Evolutionary conservation across 2,329 filamentous ascomycete species (phyloP).

Genomic region (Pezicula radicicola): DNA sequence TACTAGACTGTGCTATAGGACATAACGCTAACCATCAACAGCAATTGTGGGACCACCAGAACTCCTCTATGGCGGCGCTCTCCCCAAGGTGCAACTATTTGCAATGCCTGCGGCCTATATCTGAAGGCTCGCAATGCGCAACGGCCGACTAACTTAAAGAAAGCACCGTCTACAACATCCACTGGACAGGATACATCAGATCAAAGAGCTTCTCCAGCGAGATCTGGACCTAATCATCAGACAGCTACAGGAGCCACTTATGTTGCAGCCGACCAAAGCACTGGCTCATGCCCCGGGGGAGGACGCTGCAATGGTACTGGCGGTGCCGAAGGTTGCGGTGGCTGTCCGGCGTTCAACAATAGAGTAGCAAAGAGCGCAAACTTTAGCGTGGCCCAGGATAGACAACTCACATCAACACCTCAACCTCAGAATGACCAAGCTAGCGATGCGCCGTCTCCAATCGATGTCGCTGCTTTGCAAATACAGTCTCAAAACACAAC

Average conservation of each 20-base stretch:
- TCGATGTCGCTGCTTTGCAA: constrained; percentile 47
- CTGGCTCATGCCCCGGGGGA: constrained; percentile 92
- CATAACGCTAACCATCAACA: constrained; percentile 36
- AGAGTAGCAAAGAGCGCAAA: constrained; percentile 84
- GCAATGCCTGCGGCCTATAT: constrained; percentile 96
- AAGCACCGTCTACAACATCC: constrained; percentile 54
- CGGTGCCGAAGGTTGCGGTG: constrained; percentile 89
- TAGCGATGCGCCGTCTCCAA: constrained; percentile 34
- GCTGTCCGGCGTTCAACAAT: constrained; percentile 97
- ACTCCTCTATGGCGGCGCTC: constrained; percentile 95
- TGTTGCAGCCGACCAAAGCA: constrained; percentile 71
- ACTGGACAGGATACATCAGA: constrained; percentile 22
- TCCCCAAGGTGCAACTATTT: constrained; percentile 90
- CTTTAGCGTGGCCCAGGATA: constrained; percentile 48
- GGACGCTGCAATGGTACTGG: constrained; percentile 96
- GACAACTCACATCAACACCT: constrained; percentile 15
- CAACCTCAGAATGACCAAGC: constrained; percentile 22
- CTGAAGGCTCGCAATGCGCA: constrained; percentile 89
- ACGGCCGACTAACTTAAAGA: constrained; percentile 86
- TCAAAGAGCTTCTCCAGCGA: constrained; percentile 24
- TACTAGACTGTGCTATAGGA: neutral
- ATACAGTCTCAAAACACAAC: constrained; percentile 42
- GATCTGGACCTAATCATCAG: constrained; percentile 29
- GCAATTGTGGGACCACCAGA: constrained; percentile 91
- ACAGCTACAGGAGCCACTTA: constrained; percentile 59